Base-by-base conservation (phyloP, 2,329 filamentous ascomycete genomes). In the Hansfordia pulvinata region DNA sequence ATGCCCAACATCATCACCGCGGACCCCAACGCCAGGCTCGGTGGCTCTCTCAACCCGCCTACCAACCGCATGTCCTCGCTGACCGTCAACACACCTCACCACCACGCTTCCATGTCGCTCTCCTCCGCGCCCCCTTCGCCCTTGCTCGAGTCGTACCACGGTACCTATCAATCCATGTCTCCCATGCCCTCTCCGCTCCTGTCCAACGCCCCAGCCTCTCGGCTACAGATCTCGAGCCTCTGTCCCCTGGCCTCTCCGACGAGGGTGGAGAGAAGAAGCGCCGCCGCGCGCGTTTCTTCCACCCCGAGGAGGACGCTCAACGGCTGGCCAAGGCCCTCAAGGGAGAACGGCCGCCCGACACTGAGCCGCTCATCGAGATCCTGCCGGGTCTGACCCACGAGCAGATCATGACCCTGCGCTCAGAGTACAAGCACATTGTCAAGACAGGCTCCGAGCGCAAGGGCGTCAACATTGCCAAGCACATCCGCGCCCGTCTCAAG, bases 131-230 rank as follows among this genome's bases (percentile, higher is more conserved):
- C 85, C 0, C 72, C 72, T 1, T 93, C 84, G 35, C 90, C 88
- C 1, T 62, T 96, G 26, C 69, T 93, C 2, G 88, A 96, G 53
- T 77, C 90, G 1, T 96, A 96, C 53, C 79, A 77, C 35, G 88
- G 88, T 20, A 93, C 86, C 1, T 96, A 93, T 42, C 88, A 96
- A 52, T 83, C 82, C 31, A 81, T 92, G 41, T 93, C 86, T 0
- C 86, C 88, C 0, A 93, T 94, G 83, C 86, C 86, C 0, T 85
- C 85, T 1, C 83, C 86, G 1, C 58, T 86, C 14, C 61, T 76
- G 41, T 54, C 58, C 19, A 60, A 73, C 8, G 67, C 46, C 65
- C 20, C 42, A 42, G 15, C 32, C 33, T n/a, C 42, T 31, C 3
- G 42, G 50, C 9, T 35, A 54, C 16, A 39, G n/a, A n/a, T n/a